Base-by-base conservation (phyloP, 2,329 filamentous ascomycete species). In the Paecilomyces variotii region DNA sequence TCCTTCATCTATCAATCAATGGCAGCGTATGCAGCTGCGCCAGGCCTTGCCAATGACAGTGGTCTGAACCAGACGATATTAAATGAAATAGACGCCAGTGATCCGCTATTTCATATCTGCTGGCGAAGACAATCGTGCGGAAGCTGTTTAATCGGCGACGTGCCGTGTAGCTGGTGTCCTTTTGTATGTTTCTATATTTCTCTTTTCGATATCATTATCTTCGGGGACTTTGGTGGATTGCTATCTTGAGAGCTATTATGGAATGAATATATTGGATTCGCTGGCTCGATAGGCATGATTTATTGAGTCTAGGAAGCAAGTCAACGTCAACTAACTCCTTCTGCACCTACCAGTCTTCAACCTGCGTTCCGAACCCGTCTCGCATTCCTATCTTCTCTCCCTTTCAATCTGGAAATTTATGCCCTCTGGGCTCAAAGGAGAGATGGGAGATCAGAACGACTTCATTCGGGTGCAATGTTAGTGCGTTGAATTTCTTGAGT, bases 381-480 rank as follows among this genome's bases (percentile, higher is more conserved):
- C 75, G 35, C 3, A 5, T 30, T 19, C 53, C 26, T 10, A 25
- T 14, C 45, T 57, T 24, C 35, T 68, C 74, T 6, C 75, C 76
- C 0, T 57, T 78, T 9, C 53, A 64, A 32, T 68, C 71, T 7
- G 60, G 64, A 2, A 58, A 65, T 3, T 72, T 78, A 57, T 78
- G 76, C 56, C 74, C 75, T 0, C 66, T 77, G 26, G 72, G 68
- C 2, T 63, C 69, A 24, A 67, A 70, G 53, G 75, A 78, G 65
- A 65, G 72, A 56, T 78, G 76, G 75, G 76, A 78, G 55, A 63
- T 78, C 25, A 68, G 76, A 5, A 67, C 73, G 10, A 56, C 62
- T 14, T 71, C 74, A 0, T 70, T 77, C 25, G 74, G 74, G 25
- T 78, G 76, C 56, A 65, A 70, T 49, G 74, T 75, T 28, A 76